Percentiles rank a stretch among this genome's conserved stretches.
Conservation (phyloP, 768 basidiomycete genomes). For the Rubroboletus pulcherrimus region DNA sequence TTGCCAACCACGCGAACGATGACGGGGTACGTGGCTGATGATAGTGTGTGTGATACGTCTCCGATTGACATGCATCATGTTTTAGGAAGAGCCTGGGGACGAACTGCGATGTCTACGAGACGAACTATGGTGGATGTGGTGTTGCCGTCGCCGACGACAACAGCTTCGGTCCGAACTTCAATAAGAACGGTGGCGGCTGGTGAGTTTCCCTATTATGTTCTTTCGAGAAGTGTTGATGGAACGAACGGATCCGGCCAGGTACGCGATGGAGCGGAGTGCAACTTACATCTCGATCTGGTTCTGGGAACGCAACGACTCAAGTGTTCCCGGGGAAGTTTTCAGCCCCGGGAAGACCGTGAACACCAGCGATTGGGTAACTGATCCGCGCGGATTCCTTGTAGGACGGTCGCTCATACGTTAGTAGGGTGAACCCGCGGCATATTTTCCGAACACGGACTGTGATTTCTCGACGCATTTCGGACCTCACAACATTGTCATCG, state of each 20-base stretch:
- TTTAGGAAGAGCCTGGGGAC: slow-evolving; percentile 12
- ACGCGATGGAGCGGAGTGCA: slow-evolving; percentile 30
- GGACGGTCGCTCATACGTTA: neutral
- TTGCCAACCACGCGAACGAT: slow-evolving; percentile 23
- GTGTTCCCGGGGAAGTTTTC: slow-evolving; percentile 32
- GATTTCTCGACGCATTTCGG: slow-evolving; percentile 51
- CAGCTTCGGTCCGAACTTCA: slow-evolving; percentile 33
- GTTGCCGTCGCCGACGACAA: slow-evolving; percentile 20
- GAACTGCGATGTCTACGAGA: slow-evolving; percentile 24
- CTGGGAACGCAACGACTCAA: slow-evolving; percentile 32
- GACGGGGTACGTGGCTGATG: slow-evolving; percentile 25
- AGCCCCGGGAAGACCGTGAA: slow-evolving; percentile 13
- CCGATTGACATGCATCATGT: neutral
- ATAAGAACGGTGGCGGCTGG: slow-evolving; percentile 33
- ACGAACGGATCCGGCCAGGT: slow-evolving; percentile 18
- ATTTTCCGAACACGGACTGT: slow-evolving; percentile 60
- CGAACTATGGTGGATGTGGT: slow-evolving; percentile 30
- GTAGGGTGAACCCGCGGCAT: slow-evolving; percentile 56
- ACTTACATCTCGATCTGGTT: slow-evolving; percentile 36
- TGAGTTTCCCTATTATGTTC: neutral
- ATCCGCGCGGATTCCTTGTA: neutral
- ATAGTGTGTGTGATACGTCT: neutral
- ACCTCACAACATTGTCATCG: slow-evolving; percentile 45
- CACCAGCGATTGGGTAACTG: slow-evolving; percentile 18
- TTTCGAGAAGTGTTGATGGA: neutral